A percentile compares a stretch with the other conserved stretches of the same genome.
These are phyloP conservation scores for Yarrowia bubula DNA, from an alignment of 805 yeast genomes.

Conservation along the genomic window DNA sequence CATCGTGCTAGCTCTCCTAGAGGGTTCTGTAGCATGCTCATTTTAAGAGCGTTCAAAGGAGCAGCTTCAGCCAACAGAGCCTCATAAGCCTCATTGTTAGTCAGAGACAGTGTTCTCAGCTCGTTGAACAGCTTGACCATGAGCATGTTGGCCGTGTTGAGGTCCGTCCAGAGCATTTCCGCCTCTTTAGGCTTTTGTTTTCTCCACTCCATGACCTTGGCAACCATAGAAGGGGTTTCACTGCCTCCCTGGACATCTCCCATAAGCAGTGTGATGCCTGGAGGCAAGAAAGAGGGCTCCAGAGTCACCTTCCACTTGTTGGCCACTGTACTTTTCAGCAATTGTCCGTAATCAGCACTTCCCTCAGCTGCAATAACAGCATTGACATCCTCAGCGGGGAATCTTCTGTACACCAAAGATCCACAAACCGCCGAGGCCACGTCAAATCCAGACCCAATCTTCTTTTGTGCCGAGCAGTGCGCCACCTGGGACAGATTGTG, in stretches of 20 bases:
- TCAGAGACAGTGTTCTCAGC: slow-evolving; percentile 41
- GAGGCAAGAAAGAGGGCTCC: slow-evolving; percentile 62
- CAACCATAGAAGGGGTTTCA: slow-evolving; percentile 87
- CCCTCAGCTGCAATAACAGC: slow-evolving; percentile 37
- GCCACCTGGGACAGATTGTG: slow-evolving; percentile 87
- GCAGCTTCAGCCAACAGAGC: slow-evolving; percentile 26
- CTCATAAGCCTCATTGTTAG: slow-evolving; percentile 43
- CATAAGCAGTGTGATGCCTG: slow-evolving; percentile 69
- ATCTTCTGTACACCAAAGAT: slow-evolving; percentile 76
- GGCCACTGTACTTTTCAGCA: slow-evolving; percentile 36
- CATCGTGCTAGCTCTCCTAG: slow-evolving; percentile 4
- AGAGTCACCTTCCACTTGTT: slow-evolving; percentile 59
- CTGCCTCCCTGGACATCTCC: slow-evolving; percentile 94
- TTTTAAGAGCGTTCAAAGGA: neutral
- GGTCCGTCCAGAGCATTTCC: slow-evolving; percentile 49
- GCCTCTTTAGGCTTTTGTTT: slow-evolving; percentile 52
- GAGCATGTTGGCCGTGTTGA: slow-evolving; percentile 58
- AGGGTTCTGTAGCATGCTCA: neutral
- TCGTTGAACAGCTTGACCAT: slow-evolving; percentile 51
- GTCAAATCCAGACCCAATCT: slow-evolving; percentile 96
- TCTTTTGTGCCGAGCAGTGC: slow-evolving; percentile 91
- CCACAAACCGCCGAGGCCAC: slow-evolving; percentile 96
- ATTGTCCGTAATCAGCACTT: slow-evolving; percentile 36
- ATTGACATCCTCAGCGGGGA: slow-evolving; percentile 54
- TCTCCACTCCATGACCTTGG: slow-evolving; percentile 72